A percentile compares a stretch with the other conserved stretches of the same genome.
Conservation (phyloP, 1,284 basidiomycete genomes). For the Entoloma clypeatum region DNA sequence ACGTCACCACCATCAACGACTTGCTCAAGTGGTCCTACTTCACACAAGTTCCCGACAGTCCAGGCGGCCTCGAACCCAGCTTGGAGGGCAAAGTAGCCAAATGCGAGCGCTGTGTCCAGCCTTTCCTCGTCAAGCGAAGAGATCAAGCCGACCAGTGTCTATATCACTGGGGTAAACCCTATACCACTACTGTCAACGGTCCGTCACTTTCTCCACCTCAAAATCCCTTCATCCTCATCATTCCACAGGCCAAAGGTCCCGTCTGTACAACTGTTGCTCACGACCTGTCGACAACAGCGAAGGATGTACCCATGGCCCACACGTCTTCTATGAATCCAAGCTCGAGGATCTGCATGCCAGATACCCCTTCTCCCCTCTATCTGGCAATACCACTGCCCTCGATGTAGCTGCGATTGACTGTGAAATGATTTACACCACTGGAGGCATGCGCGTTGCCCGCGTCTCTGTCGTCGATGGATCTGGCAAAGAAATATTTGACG, state of each 20-base stretch:
- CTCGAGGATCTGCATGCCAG: conserved; percentile 69
- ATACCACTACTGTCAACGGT: conserved; percentile 58
- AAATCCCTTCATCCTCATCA: conserved; percentile 8
- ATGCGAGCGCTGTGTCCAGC: conserved; percentile 76
- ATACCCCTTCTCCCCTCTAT: conserved; percentile 63
- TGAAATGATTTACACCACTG: conserved; percentile 92
- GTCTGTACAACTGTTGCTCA: conserved; percentile 68
- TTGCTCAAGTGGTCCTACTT: conserved; percentile 72
- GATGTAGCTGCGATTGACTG: conserved; percentile 85
- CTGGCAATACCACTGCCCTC: conserved; percentile 39
- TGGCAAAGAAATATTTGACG: conserved; percentile 75
- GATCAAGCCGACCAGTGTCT: conserved; percentile 64
- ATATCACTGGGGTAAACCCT: conserved; percentile 81
- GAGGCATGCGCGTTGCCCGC: conserved; percentile 82
- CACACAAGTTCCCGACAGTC: conserved; percentile 58
- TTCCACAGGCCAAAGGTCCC: conserved; percentile 60
- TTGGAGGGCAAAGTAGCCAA: conserved; percentile 62
- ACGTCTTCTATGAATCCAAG: conserved; percentile 77
- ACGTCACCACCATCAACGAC: conserved; percentile 56
- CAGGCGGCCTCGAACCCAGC: conserved; percentile 59
- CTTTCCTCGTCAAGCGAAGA: conserved; percentile 62
- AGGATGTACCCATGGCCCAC: conserved; percentile 65
- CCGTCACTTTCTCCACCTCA: conserved; percentile 23
- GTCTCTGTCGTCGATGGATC: conserved; percentile 80
- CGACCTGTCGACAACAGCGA: conserved; percentile 49